Evolutionary conservation across 768 basidiomycete species (phyloP).

Genomic region (Phallus indusiatus): DNA sequence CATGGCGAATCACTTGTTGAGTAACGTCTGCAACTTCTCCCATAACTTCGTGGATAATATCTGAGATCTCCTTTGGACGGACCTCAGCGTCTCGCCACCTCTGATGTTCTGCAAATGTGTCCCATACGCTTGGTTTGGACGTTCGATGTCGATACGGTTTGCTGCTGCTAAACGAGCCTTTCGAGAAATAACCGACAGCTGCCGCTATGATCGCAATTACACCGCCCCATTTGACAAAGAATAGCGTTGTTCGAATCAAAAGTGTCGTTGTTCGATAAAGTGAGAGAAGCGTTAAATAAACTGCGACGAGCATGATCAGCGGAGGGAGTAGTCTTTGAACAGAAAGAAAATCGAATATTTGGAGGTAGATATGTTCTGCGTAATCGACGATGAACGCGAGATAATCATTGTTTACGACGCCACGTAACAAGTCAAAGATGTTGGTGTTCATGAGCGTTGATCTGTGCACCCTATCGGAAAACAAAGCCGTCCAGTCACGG

Average conservation of each 20-base stretch:
- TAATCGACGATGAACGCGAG: neutral
- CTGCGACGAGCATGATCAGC: slow-evolving; percentile 57
- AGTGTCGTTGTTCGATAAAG: slow-evolving; percentile 73
- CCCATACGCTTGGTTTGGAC: slow-evolving; percentile 47
- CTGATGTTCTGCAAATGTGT: slow-evolving; percentile 51
- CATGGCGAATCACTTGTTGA: slow-evolving; percentile 23
- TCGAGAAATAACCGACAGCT: slow-evolving; percentile 9
- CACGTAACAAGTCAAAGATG: neutral
- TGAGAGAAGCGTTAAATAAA: slow-evolving; percentile 69
- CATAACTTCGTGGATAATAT: slow-evolving; percentile 7
- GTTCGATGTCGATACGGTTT: slow-evolving; percentile 12
- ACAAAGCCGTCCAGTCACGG: neutral
- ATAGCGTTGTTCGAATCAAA: slow-evolving; percentile 56
- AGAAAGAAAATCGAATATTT: neutral
- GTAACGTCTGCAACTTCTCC: slow-evolving; percentile 29
- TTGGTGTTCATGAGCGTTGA: neutral
- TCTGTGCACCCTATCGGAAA: neutral
- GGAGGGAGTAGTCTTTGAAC: slow-evolving; percentile 59
- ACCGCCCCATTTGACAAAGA: slow-evolving; percentile 70
- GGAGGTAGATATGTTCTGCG: neutral
- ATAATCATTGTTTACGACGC: neutral
- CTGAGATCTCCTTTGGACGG: neutral
- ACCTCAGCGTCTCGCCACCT: slow-evolving; percentile 44
- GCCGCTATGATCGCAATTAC: slow-evolving; percentile 39
- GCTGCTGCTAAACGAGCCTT: neutral